Conservation (phyloP, 805 yeast species). For the Candida adriatica region DNA sequence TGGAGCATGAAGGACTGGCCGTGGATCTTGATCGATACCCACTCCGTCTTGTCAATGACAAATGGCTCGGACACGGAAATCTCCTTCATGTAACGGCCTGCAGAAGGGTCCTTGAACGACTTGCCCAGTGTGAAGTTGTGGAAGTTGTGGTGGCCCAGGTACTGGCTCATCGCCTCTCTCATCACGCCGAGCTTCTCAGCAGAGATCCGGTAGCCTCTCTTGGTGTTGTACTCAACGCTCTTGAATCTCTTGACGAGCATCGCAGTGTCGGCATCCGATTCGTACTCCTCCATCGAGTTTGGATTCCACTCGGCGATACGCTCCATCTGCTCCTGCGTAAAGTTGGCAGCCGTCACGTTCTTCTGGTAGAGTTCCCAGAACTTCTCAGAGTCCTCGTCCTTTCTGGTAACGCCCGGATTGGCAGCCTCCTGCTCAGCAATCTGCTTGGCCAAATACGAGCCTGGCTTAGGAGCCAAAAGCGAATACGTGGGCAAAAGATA, state of each 20-base stretch:
- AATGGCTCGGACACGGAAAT: slow-evolving; percentile 82
- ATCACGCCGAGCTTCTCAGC: slow-evolving; percentile 54
- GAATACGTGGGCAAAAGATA: slow-evolving; percentile 89
- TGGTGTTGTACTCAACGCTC: slow-evolving; percentile 54
- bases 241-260: slow-evolving; percentile 45
- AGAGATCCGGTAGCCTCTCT: slow-evolving; percentile 65
- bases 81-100: slow-evolving; percentile 74
- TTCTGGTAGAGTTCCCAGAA: slow-evolving; percentile 61
- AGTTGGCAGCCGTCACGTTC: slow-evolving; percentile 27
- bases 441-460: slow-evolving; percentile 54
- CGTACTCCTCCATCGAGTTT: slow-evolving; percentile 31
- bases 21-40: slow-evolving; percentile 93
- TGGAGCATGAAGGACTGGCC: slow-evolving; percentile 98
- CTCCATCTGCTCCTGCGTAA: slow-evolving; percentile 24
- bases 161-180: slow-evolving; percentile 62
- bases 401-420: slow-evolving; percentile 52
- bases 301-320: slow-evolving; percentile 25
- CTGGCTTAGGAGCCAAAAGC: slow-evolving; percentile 84
- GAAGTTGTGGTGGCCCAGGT: slow-evolving; percentile 87
- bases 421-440: slow-evolving; percentile 45
- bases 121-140: slow-evolving; percentile 86
- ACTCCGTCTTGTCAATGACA: slow-evolving; percentile 88
- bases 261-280: slow-evolving; percentile 30
- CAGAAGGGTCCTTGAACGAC: slow-evolving; percentile 74
- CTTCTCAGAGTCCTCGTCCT: slow-evolving; percentile 59